These are phyloP conservation scores for Mucor circinelloides DNA, from an alignment of 371 early-diverging fungal species.

Conservation along the genomic window DNA sequence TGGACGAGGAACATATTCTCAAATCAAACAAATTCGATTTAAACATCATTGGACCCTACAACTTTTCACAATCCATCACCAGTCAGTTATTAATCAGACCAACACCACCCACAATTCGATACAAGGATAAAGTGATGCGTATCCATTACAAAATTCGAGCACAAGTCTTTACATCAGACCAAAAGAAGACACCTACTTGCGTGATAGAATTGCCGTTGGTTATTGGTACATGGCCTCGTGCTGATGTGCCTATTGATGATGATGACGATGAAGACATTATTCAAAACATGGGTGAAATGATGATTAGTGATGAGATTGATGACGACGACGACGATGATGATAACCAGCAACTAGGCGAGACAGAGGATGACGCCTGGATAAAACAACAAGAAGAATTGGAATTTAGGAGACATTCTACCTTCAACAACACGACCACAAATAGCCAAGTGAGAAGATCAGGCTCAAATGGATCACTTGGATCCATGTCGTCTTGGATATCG, in stretches of 20 bases:
- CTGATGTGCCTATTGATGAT: constrained; percentile 50
- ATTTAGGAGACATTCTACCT: background rate
- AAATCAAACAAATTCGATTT: constrained; percentile 33
- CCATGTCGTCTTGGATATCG: constrained; percentile 10
- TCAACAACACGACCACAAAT: background rate
- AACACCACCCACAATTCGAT: constrained; percentile 38
- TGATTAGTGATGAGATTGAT: constrained; percentile 23
- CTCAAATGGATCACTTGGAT: constrained; percentile 6
- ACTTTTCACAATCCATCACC: constrained; percentile 35
- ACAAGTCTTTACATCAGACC: constrained; percentile 16
- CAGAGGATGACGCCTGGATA: background rate
- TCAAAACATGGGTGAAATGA: constrained; percentile 26
- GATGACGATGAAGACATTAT: constrained; percentile 42
- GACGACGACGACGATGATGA: constrained; percentile 11
- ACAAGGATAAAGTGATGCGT: constrained; percentile 26
- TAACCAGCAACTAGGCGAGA: background rate
- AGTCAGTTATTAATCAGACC: constrained; percentile 34
- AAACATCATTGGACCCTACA: constrained; percentile 40
- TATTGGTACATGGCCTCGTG: constrained; percentile 52
- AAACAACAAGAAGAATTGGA: constrained; percentile 3
- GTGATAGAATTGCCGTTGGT: constrained; percentile 41
- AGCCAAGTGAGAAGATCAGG: background rate
- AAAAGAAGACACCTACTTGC: constrained; percentile 9
- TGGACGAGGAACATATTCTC: constrained; percentile 31
- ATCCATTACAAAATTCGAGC: constrained; percentile 38